phyloP scores from a whole-genome alignment of 139 green algal genomes.

The Desmodesmus armatus region DNA sequence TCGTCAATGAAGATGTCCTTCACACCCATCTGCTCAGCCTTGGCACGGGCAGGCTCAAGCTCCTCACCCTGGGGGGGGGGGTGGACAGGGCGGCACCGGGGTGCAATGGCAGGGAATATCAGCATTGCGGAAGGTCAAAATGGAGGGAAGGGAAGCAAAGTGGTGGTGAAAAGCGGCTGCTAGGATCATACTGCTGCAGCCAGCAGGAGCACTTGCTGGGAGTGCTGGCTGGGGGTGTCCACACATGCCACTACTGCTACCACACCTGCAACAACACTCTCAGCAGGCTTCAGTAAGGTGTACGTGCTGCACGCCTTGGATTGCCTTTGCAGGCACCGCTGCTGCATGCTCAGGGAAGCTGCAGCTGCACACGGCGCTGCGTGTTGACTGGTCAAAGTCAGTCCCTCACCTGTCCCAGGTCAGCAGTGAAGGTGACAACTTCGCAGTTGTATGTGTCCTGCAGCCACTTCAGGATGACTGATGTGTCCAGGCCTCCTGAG shows the following conservation, averaged over 20 bases:
- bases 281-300: not conserved
- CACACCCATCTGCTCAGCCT: slow-evolving; percentile 93
- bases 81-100: too few relatives aligned
- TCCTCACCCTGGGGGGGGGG: slow-evolving; percentile 98
- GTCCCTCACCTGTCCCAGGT: slow-evolving; percentile 92
- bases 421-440: slow-evolving; percentile 97
- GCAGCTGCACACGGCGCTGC: not conserved
- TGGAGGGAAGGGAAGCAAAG: too few relatives aligned
- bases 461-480: slow-evolving; percentile 99
- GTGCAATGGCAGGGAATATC: not conserved
- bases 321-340: not conserved
- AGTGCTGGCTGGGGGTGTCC: not conserved
- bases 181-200: not conserved
- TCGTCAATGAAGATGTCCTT: slow-evolving; percentile 99
- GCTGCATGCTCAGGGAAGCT: not conserved
- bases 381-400: not conserved
- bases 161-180: too few relatives aligned
- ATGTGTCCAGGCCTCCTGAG: slow-evolving; percentile 95
- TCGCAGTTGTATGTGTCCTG: slow-evolving; percentile 96
- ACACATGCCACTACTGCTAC: not conserved
- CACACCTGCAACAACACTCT: not conserved
- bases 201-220: not conserved
- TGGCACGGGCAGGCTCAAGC: slow-evolving; percentile 92
- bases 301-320: too few relatives aligned
- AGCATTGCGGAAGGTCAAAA: too few relatives aligned